These are phyloP conservation scores for Eutrema japonicum DNA, from an alignment of 345 rosid species.

Conservation along the genomic window DNA sequence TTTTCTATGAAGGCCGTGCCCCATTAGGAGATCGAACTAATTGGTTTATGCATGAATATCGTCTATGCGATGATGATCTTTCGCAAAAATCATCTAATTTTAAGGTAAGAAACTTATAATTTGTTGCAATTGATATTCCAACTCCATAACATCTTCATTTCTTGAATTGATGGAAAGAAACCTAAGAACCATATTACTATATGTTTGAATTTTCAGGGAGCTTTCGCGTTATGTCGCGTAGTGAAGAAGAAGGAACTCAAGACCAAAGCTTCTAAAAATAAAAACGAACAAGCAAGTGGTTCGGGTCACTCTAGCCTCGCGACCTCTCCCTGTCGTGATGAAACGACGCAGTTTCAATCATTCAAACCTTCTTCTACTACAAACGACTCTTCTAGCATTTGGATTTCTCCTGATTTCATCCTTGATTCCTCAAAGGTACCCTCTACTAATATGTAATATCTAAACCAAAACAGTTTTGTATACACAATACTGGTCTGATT, in stretches of 20 bases:
- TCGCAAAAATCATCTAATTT: slow-evolving; percentile 55
- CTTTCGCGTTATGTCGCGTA: slow-evolving; percentile 77
- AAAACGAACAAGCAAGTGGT: slow-evolving; percentile 50
- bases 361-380: slow-evolving; percentile 45
- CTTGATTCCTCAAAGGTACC: slow-evolving; percentile 84
- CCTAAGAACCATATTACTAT: neutral
- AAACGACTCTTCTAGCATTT: slow-evolving; percentile 48
- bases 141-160: neutral
- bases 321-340: slow-evolving; percentile 50
- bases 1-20: slow-evolving; percentile 44
- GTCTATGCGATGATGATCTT: slow-evolving; percentile 34
- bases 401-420: slow-evolving; percentile 77
- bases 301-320: slow-evolving; percentile 59
- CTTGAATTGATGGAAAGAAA: neutral
- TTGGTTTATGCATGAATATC: slow-evolving; percentile 47
- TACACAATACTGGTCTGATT: neutral
- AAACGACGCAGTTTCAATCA: slow-evolving; percentile 42
- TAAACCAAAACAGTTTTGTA: slow-evolving; percentile 11
- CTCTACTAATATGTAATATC: neutral
- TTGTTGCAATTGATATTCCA: neutral
- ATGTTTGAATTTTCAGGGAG: slow-evolving; percentile 54
- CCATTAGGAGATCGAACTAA: slow-evolving; percentile 39
- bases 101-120: slow-evolving; percentile 46
- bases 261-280: slow-evolving; percentile 49
- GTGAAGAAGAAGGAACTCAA: slow-evolving; percentile 63